Evolutionary conservation across 257 asterid genomes (phyloP).

Genomic region (Jacaranda mimosifolia): DNA sequence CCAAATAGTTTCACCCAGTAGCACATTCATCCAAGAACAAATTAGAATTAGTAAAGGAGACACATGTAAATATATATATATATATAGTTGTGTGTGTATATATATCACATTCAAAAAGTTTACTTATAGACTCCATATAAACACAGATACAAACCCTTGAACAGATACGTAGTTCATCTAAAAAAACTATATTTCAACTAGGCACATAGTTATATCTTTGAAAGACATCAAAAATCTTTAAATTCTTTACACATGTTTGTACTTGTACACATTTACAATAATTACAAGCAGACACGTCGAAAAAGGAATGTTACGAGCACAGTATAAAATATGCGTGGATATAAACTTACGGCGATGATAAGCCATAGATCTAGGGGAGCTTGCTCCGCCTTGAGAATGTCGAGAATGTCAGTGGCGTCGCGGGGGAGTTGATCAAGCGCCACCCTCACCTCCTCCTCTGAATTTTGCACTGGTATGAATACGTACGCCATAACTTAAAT

Average conservation of each 20-base stretch:
- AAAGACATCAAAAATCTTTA: background rate
- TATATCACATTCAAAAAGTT: background rate
- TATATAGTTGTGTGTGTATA: too few species aligned
- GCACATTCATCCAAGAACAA: background rate
- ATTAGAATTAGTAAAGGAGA: background rate
- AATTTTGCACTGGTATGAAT: conserved; percentile 93
- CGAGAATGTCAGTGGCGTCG: conserved; percentile 96
- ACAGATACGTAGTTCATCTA: conserved; percentile 22
- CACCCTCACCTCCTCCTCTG: conserved; percentile 97
- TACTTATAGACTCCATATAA: conserved; percentile 7
- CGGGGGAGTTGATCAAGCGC: conserved; percentile 97
- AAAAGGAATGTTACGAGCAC: background rate
- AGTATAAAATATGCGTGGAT: background rate
- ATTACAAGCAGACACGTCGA: too few species aligned
- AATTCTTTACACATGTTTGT: background rate
- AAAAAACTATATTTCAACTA: background rate
- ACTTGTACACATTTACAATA: background rate
- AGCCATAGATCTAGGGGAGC: conserved; percentile 99
- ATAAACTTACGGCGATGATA: conserved; percentile 75
- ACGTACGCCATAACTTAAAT: conserved; percentile 63
- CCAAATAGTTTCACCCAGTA: background rate
- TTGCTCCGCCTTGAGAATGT: conserved; percentile 98
- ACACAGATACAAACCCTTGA: conserved; percentile 20
- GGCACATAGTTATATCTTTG: background rate
- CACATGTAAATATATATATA: background rate